Conservation (phyloP, 2,329 filamentous ascomycete species). For the Ceratocystis ficicola region DNA sequence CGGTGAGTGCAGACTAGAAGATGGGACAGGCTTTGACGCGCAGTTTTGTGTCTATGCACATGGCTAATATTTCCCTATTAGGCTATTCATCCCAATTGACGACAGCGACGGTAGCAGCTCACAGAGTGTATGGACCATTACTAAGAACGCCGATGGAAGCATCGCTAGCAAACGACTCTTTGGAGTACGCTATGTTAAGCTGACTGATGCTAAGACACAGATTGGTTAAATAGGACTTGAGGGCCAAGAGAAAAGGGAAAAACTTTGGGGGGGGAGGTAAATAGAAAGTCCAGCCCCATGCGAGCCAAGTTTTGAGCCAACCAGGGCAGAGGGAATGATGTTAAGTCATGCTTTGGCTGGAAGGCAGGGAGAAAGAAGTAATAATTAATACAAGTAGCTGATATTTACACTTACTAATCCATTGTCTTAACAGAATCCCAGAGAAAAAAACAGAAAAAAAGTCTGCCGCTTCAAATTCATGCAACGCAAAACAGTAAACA, state of each 20-base stretch:
- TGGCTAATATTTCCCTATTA: conserved; percentile 21
- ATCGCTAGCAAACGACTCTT: conserved; percentile 46
- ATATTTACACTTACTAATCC: neutral
- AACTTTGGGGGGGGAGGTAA: neutral
- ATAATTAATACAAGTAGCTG: neutral
- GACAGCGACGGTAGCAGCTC: conserved; percentile 35
- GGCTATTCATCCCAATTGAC: conserved; percentile 68
- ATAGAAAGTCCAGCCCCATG: neutral
- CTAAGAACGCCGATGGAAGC: conserved; percentile 55
- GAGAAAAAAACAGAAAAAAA: neutral
- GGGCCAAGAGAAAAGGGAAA: neutral
- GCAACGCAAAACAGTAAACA: neutral
- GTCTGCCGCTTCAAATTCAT: neutral
- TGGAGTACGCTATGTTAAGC: conserved; percentile 63
- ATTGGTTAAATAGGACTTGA: neutral
- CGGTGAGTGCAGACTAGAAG: conserved; percentile 33
- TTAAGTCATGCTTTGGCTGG: neutral
- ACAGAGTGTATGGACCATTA: conserved; percentile 62
- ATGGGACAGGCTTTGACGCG: conserved; percentile 20
- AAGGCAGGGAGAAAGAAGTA: neutral
- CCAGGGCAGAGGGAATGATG: neutral
- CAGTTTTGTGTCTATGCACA: neutral
- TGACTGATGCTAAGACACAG: conserved; percentile 53
- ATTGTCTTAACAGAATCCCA: neutral
- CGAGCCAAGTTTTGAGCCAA: neutral